Percentiles rank a stretch among this genome's conserved stretches.
These are phyloP conservation scores for Sporobolomyces pararoseus DNA, from an alignment of 768 basidiomycete genomes.

Conservation along the genomic window DNA sequence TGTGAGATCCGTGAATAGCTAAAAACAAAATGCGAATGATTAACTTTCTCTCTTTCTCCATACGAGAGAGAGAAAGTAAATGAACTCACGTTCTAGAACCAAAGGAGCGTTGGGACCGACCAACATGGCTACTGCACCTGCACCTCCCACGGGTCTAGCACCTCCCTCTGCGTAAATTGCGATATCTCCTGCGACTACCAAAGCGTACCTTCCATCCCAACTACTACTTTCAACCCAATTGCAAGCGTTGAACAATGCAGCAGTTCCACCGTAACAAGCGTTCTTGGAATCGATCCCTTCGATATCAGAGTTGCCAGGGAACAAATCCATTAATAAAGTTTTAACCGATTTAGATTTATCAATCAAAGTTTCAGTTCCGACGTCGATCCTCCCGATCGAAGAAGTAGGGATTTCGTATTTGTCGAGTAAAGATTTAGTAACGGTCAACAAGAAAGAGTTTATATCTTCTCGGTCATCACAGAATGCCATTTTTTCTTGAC, in stretches of 20 bases:
- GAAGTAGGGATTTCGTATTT: slow-evolving; percentile 95
- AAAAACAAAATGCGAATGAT: slow-evolving; percentile 14
- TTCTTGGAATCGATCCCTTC: slow-evolving; percentile 99
- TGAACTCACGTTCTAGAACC: slow-evolving; percentile 80
- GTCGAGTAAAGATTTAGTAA: slow-evolving; percentile 79
- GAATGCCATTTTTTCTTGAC: slow-evolving; percentile 97
- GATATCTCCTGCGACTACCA: slow-evolving; percentile 94
- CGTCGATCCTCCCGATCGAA: slow-evolving; percentile 94
- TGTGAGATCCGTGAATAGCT: slow-evolving; percentile 95
- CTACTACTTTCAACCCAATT: slow-evolving; percentile 96
- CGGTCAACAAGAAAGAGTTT: slow-evolving; percentile 93
- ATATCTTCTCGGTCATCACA: slow-evolving; percentile 98
- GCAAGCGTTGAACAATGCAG: slow-evolving; percentile 95
- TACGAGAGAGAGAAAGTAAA: neutral
- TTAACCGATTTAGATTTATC: slow-evolving; percentile 99
- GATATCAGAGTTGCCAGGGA: slow-evolving; percentile 89
- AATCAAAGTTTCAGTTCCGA: slow-evolving; percentile 98
- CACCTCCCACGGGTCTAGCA: slow-evolving; percentile 93
- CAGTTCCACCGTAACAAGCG: slow-evolving; percentile 97
- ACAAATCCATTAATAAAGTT: slow-evolving; percentile 97
- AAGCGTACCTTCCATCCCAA: slow-evolving; percentile 97
- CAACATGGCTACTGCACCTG: slow-evolving; percentile 88
- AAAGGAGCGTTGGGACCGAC: slow-evolving; percentile 95
- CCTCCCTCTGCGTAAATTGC: slow-evolving; percentile 95
- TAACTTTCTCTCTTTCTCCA: too few species aligned